Evolutionary conservation across 2,329 filamentous ascomycete species (phyloP), one percentile per base, ranked within the genome.

Genomic region (Neopestalotiopsis rosae): DNA sequence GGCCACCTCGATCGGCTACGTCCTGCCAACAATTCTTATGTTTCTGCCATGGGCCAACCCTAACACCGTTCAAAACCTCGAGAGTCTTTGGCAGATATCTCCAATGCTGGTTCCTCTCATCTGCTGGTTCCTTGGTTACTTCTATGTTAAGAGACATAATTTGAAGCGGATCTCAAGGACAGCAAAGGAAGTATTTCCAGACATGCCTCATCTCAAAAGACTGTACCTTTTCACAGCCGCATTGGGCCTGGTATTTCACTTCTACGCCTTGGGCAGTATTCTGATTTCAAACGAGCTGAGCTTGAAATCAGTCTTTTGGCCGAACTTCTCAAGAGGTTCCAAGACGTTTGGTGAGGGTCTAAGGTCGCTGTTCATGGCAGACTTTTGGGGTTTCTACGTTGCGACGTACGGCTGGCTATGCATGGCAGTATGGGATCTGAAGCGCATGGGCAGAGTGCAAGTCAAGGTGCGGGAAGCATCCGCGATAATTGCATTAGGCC

Each of bases 371-470:
- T 62, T 62, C 30, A 10, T 62, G 59, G 59, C 20, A 14, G 59
- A 62, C 59, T 40, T 62, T n/a, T 34, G 28, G 28, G 59, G 59
- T 1, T 62, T 62, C 17, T 38, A 62, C 24, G 20, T 40, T 62
- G 59, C 59, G 9, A 34, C 59, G 6, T 62, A 62, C 34, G 32
- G n/a, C 7, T 62, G 59, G 59, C n/a, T 32, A 32, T 62, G 59
- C 59, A 62, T 32, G 28, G 59, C 59, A 5, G 34, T 62, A 9
- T 62, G 59, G 59, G 59, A 62, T 40, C 59, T 62, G 24, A 32
- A 40, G 14, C 59, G 59, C 5, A 20, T 62, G 28, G 59, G 59
- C 5, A 24, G 59, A n/a, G 17, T 30, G 17, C 13, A 4, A 13
- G 20, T 40, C 12, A 9, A 62, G 12, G 24, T 62, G 28, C 2